Conservation (phyloP, 2,329 filamentous ascomycete genomes). For the Cladosporium sp. region DNA sequence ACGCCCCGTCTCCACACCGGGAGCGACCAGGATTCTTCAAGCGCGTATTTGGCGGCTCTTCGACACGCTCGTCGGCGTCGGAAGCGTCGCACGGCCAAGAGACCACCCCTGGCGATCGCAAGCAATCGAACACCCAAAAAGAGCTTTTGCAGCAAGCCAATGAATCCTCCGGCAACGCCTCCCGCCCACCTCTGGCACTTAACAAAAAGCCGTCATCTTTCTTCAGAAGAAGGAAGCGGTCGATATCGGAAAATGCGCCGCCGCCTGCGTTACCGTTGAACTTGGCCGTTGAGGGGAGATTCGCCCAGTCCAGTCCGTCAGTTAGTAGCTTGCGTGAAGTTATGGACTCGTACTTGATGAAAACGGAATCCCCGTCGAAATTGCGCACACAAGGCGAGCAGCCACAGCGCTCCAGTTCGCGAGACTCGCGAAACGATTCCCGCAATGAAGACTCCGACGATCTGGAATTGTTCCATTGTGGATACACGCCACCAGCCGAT, state of each 20-base stretch:
- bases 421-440: slow-evolving; percentile 25
- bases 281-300: slow-evolving; percentile 36
- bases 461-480: slow-evolving; percentile 68
- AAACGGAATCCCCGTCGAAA: slow-evolving; percentile 24
- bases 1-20: slow-evolving; percentile 29
- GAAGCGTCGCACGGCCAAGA: slow-evolving; percentile 2
- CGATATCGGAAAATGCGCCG: slow-evolving; percentile 66
- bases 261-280: slow-evolving; percentile 53
- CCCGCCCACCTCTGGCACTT: slow-evolving; percentile 44
- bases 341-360: slow-evolving; percentile 77
- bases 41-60: slow-evolving; percentile 70
- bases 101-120: neutral
- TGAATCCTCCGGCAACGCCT: neutral
- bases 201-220: slow-evolving; percentile 94
- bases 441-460: slow-evolving; percentile 37
- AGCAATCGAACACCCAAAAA: slow-evolving; percentile 12
- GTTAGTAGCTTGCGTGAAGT: slow-evolving; percentile 80
- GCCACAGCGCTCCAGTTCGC: slow-evolving; percentile 33
- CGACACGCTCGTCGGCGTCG: slow-evolving; percentile 4
- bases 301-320: slow-evolving; percentile 47
- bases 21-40: slow-evolving; percentile 88
- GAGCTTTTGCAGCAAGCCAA: neutral
- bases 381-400: slow-evolving; percentile 19
- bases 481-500: slow-evolving; percentile 70
- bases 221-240: slow-evolving; percentile 92